Evolutionary conservation across 306 rosid genomes (phyloP).

Genomic region (Medicago ruthenica): DNA sequence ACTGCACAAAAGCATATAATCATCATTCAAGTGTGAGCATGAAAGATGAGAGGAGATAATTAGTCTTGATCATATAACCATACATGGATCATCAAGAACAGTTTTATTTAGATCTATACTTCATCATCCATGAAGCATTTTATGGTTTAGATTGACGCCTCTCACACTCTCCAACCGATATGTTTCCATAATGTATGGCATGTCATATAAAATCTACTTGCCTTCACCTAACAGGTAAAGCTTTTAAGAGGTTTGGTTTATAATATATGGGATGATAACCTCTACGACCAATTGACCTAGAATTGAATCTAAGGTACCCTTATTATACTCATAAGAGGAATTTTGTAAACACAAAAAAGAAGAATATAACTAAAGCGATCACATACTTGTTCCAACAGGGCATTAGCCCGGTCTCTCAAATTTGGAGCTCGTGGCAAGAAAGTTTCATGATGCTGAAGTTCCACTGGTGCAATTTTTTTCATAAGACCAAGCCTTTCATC

Average conservation of each 20-base stretch:
- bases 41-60: background rate
- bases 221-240: slow-evolving; percentile 2
- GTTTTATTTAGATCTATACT: background rate
- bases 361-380: background rate
- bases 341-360: background rate
- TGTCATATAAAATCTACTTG: background rate
- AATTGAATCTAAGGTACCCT: background rate
- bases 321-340: background rate
- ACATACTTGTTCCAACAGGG: slow-evolving; percentile 19
- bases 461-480: slow-evolving; percentile 10
- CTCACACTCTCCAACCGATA: background rate
- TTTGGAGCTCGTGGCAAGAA: slow-evolving; percentile 21
- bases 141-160: slow-evolving; percentile 3
- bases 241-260: background rate
- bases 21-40: slow-evolving; percentile 10
- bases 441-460: slow-evolving; percentile 87
- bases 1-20: background rate
- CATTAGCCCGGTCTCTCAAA: slow-evolving; percentile 8
- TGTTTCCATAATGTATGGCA: background rate
- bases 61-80: background rate
- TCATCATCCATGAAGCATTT: background rate
- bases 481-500: slow-evolving; percentile 41
- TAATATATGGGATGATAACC: background rate
- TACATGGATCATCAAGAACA: background rate
- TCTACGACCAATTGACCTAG: background rate